A percentile compares a stretch with the other conserved stretches of the same genome.
Evolutionary conservation across 1,284 basidiomycete species (phyloP).

Genomic region (Trichosporon inkin): DNA sequence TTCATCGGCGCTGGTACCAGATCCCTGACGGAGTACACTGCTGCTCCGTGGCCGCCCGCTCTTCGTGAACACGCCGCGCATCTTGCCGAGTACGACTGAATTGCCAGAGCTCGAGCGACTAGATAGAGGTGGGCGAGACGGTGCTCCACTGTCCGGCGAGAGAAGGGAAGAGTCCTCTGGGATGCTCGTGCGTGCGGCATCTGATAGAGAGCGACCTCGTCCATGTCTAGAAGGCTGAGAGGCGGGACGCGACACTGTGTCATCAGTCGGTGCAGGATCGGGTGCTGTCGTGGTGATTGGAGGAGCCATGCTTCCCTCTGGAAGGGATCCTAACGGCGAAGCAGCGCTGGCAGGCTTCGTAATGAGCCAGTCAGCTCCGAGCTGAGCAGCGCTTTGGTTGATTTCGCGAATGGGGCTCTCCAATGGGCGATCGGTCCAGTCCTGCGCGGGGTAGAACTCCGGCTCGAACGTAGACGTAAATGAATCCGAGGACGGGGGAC

Average conservation of each 20-base stretch:
- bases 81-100: constrained; percentile 38
- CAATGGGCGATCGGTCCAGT: constrained; percentile 14
- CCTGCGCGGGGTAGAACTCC: constrained; percentile 15
- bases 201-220: constrained; percentile 19
- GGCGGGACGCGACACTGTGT: too few relatives aligned
- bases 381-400: constrained; percentile 24
- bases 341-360: constrained; percentile 14
- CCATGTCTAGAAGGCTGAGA: constrained; percentile 15
- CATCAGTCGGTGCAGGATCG: not conserved
- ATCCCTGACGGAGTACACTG: constrained; percentile 29
- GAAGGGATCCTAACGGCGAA: constrained; percentile 9
- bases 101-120: constrained; percentile 39
- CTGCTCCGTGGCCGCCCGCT: constrained; percentile 33
- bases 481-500: constrained; percentile 2
- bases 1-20: constrained; percentile 32
- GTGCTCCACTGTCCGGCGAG: constrained; percentile 7
- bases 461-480: constrained; percentile 20
- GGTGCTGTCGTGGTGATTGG: constrained; percentile 7
- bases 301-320: constrained; percentile 10
- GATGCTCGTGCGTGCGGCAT: constrained; percentile 11
- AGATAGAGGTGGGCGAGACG: constrained; percentile 6
- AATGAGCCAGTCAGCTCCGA: constrained; percentile 16
- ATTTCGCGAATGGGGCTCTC: constrained; percentile 29
- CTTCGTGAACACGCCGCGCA: constrained; percentile 40
- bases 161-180: constrained; percentile 11